Evolutionary conservation across 2,329 filamentous ascomycete genomes (phyloP), one percentile per base, ranked within the genome.

Genomic region (Aspergillus fructus): DNA sequence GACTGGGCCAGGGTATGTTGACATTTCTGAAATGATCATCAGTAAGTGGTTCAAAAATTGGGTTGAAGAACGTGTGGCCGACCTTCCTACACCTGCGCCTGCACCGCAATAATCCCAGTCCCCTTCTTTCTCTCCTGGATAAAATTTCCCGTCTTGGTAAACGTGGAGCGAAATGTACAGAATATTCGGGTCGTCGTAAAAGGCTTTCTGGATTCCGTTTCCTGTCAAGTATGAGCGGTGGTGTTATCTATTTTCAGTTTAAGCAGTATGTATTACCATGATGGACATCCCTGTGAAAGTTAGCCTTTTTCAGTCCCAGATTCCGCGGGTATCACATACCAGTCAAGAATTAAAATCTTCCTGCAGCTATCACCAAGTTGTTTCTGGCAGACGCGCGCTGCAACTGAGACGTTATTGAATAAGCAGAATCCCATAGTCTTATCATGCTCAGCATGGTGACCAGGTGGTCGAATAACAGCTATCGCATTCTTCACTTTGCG

Each of bases 321-420:
- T n/a, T 48, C 9, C 43, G 1, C 45, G 39, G 27, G 37, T 12
- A n/a, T 55, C 12, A 87, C 89, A 70, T 88, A 90, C 90, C 94
- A 99, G 71, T 99, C 94, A 7, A 99, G 80, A 64, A 99, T 94
- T 55, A 99, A 76, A 19, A 99, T 85, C 74, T 96, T 97, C 55
- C 91, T 87, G 69, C 93, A 97, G 8, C 78, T 78, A 3, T 93
- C 85, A 1, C 90, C 90, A 64, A 90, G 94, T 59, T 92, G 87
- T 53, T 83, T 79, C 71, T 96, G 92, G 70, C 93, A 97, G 12
- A 93, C 89, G 59, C 86, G 89, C n/a, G 92, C 88, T 1, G 93
- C 93, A 58, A 99, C 89, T 19, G 91, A 92, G 3, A 97, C 94
- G 68, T 99, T 99, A 78, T 99, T 97, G 78, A 97, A 97, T 58